phyloP scores from a whole-genome alignment of 1,284 basidiomycete genomes.

The Ustilago loliicola region DNA sequence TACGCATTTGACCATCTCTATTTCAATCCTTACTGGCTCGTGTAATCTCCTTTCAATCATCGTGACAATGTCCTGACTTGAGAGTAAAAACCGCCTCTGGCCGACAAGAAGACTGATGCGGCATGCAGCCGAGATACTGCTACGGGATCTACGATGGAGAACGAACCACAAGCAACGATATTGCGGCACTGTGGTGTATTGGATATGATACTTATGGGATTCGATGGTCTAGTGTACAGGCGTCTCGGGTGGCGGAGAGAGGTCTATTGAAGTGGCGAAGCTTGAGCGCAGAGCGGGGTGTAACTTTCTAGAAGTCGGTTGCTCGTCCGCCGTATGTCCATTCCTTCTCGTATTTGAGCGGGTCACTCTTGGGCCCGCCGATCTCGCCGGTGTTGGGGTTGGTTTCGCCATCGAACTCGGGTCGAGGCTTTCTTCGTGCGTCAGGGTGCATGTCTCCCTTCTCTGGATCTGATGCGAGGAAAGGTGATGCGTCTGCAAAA shows the following conservation, averaged over 20 bases:
- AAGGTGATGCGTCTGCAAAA: slow-evolving; percentile 37
- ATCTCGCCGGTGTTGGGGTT: slow-evolving; percentile 75
- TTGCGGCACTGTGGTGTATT: neutral
- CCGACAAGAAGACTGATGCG: neutral
- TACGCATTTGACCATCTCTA: slow-evolving; percentile 20
- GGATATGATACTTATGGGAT: neutral
- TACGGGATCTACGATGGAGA: no score
- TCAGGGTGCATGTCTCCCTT: slow-evolving; percentile 70
- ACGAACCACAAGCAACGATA: neutral
- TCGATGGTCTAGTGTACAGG: slow-evolving; percentile 8
- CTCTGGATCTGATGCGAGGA: slow-evolving; percentile 47
- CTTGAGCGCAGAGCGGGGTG: neutral
- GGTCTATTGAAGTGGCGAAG: neutral
- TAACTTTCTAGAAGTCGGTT: slow-evolving; percentile 61
- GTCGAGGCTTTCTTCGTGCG: slow-evolving; percentile 66
- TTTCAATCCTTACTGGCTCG: neutral
- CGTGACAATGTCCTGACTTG: neutral
- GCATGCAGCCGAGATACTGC: neutral
- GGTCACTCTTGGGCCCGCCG: slow-evolving; percentile 75
- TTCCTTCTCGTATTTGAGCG: slow-evolving; percentile 71
- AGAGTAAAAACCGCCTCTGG: neutral
- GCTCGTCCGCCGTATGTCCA: slow-evolving; percentile 70
- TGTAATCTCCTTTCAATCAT: neutral
- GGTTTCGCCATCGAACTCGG: slow-evolving; percentile 74
- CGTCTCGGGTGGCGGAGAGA: neutral